These are phyloP conservation scores for Trametes cinnabarina DNA, from an alignment of 768 basidiomycete species.

Conservation along the genomic window DNA sequence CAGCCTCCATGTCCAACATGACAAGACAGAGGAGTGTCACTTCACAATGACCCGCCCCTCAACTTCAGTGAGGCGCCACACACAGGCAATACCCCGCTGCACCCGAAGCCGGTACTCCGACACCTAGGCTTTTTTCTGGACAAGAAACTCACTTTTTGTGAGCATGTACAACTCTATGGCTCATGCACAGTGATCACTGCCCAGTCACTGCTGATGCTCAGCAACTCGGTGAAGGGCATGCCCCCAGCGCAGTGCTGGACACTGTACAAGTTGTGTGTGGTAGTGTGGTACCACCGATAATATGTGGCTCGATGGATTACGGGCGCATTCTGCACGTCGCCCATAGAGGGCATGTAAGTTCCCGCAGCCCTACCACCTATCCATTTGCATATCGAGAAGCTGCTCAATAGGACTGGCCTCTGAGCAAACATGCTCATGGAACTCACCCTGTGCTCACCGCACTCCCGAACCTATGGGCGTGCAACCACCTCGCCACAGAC, in stretches of 20 bases:
- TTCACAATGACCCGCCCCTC: neutral
- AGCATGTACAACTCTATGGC: slow-evolving; percentile 13
- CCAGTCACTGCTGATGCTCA: slow-evolving; percentile 1
- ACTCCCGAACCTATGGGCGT: neutral
- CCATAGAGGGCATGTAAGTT: slow-evolving; percentile 17
- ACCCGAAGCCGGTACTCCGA: neutral
- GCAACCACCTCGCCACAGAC: neutral
- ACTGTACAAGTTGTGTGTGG: slow-evolving; percentile 19
- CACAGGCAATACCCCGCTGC: neutral
- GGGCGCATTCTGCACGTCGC: slow-evolving; percentile 21
- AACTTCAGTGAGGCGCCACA: neutral
- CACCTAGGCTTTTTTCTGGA: slow-evolving; percentile 23
- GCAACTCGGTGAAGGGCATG: slow-evolving; percentile 21
- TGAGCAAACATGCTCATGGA: slow-evolving; percentile 2
- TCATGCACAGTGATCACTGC: slow-evolving; percentile 8
- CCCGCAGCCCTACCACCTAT: slow-evolving; percentile 21
- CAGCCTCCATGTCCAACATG: neutral
- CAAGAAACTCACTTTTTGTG: slow-evolving; percentile 7
- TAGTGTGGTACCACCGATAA: slow-evolving; percentile 22
- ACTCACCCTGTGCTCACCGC: neutral
- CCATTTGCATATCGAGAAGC: slow-evolving; percentile 13
- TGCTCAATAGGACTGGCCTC: slow-evolving; percentile 4
- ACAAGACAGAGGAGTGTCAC: neutral
- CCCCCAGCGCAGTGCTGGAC: slow-evolving; percentile 11
- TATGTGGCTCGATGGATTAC: slow-evolving; percentile 27